phyloP scores from a whole-genome alignment of 176 grass and related monocot species.

The Hordeum vulgare region MorexV3_pseudomolecules_assembly NC_058519.1:587950757-587951256 shows the following conservation, averaged over 20 bases:
- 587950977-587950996: conserved; percentile 6
- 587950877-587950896: background rate
- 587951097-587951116: background rate
- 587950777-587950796: background rate
- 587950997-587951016: background rate
- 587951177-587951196: conserved; percentile 60
- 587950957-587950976: background rate
- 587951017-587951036: background rate
- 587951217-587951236: conserved; percentile 70
- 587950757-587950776: background rate
- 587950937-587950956: background rate
- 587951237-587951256: conserved; percentile 96
- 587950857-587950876: background rate
- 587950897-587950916: background rate
- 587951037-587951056: background rate
- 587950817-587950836: background rate
- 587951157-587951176: conserved; percentile 64
- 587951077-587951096: background rate
- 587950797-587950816: background rate
- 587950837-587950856: background rate
- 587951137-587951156: conserved; percentile 50
- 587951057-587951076: background rate
- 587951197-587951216: conserved; percentile 67
- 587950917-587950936: background rate
- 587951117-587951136: conserved; percentile 28